Base-by-base conservation (phyloP, 2,329 filamentous ascomycete genomes). In the Fusarium nanum region DNA sequence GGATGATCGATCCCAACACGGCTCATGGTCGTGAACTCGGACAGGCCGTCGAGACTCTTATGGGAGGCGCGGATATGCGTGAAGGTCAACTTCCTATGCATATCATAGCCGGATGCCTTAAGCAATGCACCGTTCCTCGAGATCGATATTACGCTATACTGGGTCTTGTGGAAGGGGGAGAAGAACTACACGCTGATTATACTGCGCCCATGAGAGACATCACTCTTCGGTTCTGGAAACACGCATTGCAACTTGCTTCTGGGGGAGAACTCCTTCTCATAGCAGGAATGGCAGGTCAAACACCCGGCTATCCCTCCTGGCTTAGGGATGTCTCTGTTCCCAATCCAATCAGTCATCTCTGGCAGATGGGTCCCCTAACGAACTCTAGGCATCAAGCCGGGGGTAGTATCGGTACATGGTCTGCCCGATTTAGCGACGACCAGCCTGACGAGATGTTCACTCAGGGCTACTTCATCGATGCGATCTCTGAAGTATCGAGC, bases 61-160 rank as follows among this genome's bases (percentile, higher is more conserved):
- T 42, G 0, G 10, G 32, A 11, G 32, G 50, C 4, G 1, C 32
- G 1, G 44, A 45, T 0, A 11, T 32, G 1, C n/a, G 27, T 11
- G 34, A 53, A 12, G 40, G 11, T 5, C 46, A 25, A 6, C 13
- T 67, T 1, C 6, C 50, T 0, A 12, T 44, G n/a, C 14, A 1
- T 1, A 27, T 67, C 20, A 14, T 49, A 0, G 5, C 27, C 4
- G 60, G 65, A 1, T 61, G 16, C 8, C 47, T 18, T 3, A 40
- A 55, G 1, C 10, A 11, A 0, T 66, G 61, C 11, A 56, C 23
- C 1, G n/a, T 61, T 12, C 56, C 64, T 0, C 20, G 28, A 12
- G 64, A 67, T 18, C 34, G 60, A 1, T 66, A 67, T n/a, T 61
- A 66, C 5, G 62, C 40, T 13, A 56, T 66, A 18, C 41, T 67